Conservation (phyloP, 2,329 filamentous ascomycete genomes). For the Ciborinia camelliae region DNA sequence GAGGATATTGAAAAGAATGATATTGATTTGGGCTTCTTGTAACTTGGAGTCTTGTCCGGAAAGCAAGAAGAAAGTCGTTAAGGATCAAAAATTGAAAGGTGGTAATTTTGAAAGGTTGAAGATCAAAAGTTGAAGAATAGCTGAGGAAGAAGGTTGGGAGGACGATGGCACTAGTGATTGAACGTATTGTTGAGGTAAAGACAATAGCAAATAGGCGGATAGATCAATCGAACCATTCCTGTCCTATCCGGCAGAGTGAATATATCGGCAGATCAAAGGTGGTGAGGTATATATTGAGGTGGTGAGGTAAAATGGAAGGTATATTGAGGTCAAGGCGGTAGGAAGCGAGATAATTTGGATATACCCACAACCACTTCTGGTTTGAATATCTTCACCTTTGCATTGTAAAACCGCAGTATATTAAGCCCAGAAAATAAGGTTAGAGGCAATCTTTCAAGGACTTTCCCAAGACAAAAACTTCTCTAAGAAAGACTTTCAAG, state of each 20-base stretch:
- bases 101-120: constrained; percentile 9
- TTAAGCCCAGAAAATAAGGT: background rate
- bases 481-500: background rate
- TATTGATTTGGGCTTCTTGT: background rate
- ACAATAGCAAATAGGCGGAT: background rate
- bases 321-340: constrained; percentile 9
- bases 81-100: constrained; percentile 13
- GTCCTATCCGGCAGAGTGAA: constrained; percentile 2
- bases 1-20: constrained; percentile 14
- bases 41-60: constrained; percentile 10
- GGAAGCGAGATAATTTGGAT: constrained; percentile 7
- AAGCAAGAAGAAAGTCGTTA: constrained; percentile 9
- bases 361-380: background rate
- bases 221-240: constrained; percentile 10
- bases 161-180: background rate
- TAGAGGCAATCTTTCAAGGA: background rate
- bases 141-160: background rate
- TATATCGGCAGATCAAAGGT: constrained; percentile 5
- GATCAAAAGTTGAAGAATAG: background rate
- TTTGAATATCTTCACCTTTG: background rate
- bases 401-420: background rate
- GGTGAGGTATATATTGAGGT: constrained; percentile 2
- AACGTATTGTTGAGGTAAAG: constrained; percentile 4
- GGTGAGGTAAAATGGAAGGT: background rate
- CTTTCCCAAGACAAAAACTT: background rate